Percentiles rank a stretch among this genome's conserved stretches.
These are phyloP conservation scores for Chenopodium suecicum DNA, from an alignment of 148 eudicot genomes.

Conservation along the genomic window DNA sequence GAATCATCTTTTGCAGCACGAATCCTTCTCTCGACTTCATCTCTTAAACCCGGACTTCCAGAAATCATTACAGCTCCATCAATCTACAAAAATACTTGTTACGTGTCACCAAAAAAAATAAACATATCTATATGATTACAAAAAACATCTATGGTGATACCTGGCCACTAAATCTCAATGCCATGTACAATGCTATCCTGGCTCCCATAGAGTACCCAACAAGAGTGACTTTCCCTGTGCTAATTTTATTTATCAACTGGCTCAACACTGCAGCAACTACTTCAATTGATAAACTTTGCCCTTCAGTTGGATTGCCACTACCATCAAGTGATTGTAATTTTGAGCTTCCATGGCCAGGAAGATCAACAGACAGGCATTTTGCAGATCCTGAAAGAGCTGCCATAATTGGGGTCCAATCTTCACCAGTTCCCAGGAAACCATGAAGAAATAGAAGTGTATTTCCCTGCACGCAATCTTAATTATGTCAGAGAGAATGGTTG, in stretches of 20 bases:
- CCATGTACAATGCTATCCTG: slow-evolving; percentile 80
- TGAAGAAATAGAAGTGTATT: slow-evolving; percentile 80
- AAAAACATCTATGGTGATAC: slow-evolving; percentile 35
- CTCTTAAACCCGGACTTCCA: slow-evolving; percentile 89
- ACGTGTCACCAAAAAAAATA: not conserved
- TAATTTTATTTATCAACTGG: slow-evolving; percentile 45
- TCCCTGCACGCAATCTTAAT: slow-evolving; percentile 44
- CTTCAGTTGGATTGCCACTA: slow-evolving; percentile 19
- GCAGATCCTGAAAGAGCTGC: slow-evolving; percentile 67
- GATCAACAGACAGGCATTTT: slow-evolving; percentile 85
- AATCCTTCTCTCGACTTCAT: slow-evolving; percentile 46
- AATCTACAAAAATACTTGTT: slow-evolving; percentile 39
- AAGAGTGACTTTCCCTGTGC: slow-evolving; percentile 56
- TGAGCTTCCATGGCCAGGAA: slow-evolving; percentile 93
- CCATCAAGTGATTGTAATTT: slow-evolving; percentile 39
- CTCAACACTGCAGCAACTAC: slow-evolving; percentile 43
- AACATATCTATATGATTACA: not conserved
- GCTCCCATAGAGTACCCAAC: slow-evolving; percentile 99
- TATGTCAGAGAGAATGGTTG: not conserved
- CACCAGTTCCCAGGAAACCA: slow-evolving; percentile 85
- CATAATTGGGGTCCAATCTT: slow-evolving; percentile 87
- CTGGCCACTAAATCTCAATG: slow-evolving; percentile 58
- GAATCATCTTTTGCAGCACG: slow-evolving; percentile 80
- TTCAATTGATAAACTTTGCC: slow-evolving; percentile 52
- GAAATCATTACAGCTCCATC: slow-evolving; percentile 73